These are phyloP conservation scores for Tuber melanosporum DNA, from an alignment of 495 filamentous ascomycete genomes.

Conservation along the genomic window DNA sequence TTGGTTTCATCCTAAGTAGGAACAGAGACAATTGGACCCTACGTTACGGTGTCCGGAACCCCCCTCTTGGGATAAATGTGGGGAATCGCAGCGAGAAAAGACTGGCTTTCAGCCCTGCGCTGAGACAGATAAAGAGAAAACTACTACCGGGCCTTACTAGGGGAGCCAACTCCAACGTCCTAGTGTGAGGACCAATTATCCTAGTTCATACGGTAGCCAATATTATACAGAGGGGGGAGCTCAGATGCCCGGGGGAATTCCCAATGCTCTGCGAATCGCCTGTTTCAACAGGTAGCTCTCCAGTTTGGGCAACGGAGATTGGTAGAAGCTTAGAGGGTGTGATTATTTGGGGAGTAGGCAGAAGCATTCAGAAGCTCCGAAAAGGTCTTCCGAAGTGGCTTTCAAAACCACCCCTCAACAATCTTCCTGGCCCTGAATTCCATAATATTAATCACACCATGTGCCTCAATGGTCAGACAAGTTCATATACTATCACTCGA, in stretches of 20 bases:
- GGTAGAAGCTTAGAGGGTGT: not conserved
- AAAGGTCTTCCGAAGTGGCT: not conserved
- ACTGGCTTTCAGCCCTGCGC: not conserved
- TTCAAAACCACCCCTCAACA: not conserved
- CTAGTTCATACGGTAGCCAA: not conserved
- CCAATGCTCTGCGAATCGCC: not conserved
- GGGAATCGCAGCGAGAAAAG: not conserved
- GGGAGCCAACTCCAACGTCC: not conserved
- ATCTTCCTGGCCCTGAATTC: not conserved
- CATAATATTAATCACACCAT: not conserved
- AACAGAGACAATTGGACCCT: not conserved
- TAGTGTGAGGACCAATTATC: not conserved
- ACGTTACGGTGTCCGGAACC: not conserved
- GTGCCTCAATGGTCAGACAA: not conserved
- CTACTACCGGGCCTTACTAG: not conserved
- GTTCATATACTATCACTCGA: not conserved
- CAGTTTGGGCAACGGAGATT: not conserved
- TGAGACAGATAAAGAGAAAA: not conserved
- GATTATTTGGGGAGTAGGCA: not conserved
- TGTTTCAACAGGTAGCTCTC: not conserved
- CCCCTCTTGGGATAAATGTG: not conserved
- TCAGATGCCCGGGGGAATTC: not conserved
- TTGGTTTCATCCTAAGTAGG: not conserved
- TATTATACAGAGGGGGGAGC: not conserved
- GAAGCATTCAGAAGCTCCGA: not conserved